A percentile compares a stretch with the other conserved stretches of the same genome.
Conservation (phyloP, 2,329 filamentous ascomycete genomes). For the Mycogone perniciosa region DNA sequence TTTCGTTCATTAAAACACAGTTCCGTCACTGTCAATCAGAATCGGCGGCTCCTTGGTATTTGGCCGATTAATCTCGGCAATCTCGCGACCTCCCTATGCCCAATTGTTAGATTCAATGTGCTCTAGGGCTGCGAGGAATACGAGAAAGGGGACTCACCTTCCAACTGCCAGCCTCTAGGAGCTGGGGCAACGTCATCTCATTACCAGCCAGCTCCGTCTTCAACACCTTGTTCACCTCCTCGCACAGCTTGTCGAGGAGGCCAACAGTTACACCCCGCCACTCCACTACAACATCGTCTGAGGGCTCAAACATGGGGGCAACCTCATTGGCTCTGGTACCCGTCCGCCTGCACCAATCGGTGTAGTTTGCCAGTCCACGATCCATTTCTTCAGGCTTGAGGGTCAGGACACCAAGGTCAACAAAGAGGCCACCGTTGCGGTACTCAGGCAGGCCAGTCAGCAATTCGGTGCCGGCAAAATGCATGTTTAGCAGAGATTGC, state of each 20-base stretch:
- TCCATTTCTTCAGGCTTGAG: slow-evolving; percentile 65
- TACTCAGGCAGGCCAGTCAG: slow-evolving; percentile 89
- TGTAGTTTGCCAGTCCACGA: slow-evolving; percentile 58
- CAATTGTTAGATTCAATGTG: background rate
- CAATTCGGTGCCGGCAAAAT: slow-evolving; percentile 74
- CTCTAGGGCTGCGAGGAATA: background rate
- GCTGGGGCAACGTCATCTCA: slow-evolving; percentile 74
- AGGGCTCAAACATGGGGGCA: slow-evolving; percentile 52
- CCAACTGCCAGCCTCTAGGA: slow-evolving; percentile 95
- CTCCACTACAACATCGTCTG: slow-evolving; percentile 57
- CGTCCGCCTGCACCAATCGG: slow-evolving; percentile 63
- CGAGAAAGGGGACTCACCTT: slow-evolving; percentile 57
- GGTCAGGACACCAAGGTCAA: slow-evolving; percentile 74
- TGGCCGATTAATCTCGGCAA: slow-evolving; percentile 89
- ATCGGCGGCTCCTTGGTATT: slow-evolving; percentile 97
- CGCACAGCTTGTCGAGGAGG: slow-evolving; percentile 48
- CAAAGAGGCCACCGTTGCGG: slow-evolving; percentile 81
- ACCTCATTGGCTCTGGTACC: slow-evolving; percentile 56
- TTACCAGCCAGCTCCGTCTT: slow-evolving; percentile 57
- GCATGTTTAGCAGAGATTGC: slow-evolving; percentile 70
- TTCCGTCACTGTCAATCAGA: slow-evolving; percentile 92
- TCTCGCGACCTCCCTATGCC: slow-evolving; percentile 75
- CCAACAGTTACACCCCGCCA: slow-evolving; percentile 60
- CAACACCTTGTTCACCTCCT: slow-evolving; percentile 55
- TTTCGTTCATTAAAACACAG: slow-evolving; percentile 64